These are phyloP conservation scores for Eucalyptus decipiens DNA, from an alignment of 345 rosid species.

Conservation along the genomic window DNA sequence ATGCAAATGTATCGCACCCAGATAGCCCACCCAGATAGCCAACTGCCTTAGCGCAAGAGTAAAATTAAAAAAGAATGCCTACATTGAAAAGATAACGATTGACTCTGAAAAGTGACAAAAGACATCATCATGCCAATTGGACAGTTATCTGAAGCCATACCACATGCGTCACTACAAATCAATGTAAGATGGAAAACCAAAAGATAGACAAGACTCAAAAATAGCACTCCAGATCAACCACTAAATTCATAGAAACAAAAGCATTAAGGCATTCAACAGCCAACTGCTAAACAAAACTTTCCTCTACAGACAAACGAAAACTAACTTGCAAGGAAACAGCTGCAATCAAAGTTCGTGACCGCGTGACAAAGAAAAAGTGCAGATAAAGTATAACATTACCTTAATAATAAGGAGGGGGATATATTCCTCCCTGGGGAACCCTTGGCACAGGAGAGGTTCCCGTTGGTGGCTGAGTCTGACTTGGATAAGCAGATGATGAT, in stretches of 20 bases:
- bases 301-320: background rate
- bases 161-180: background rate
- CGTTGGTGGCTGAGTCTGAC: slow-evolving; percentile 51
- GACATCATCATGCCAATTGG: background rate
- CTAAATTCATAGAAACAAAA: background rate
- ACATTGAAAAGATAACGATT: background rate
- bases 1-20: background rate
- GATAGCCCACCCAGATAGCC: background rate
- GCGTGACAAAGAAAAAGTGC: background rate
- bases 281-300: background rate
- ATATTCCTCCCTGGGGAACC: slow-evolving; percentile 70
- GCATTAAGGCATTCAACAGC: background rate
- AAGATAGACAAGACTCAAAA: background rate
- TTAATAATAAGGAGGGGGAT: slow-evolving; percentile 74
- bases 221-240: background rate
- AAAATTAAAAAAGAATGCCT: background rate
- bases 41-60: background rate
- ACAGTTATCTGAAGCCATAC: background rate
- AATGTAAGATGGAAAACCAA: background rate
- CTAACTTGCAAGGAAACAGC: background rate
- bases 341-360: background rate
- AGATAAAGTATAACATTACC: slow-evolving; percentile 10
- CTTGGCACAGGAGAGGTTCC: slow-evolving; percentile 65
- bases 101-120: background rate
- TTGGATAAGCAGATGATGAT: slow-evolving; percentile 41